phyloP scores from a whole-genome alignment of 495 filamentous ascomycete genomes.

The Lophium mytilinum region DNA sequence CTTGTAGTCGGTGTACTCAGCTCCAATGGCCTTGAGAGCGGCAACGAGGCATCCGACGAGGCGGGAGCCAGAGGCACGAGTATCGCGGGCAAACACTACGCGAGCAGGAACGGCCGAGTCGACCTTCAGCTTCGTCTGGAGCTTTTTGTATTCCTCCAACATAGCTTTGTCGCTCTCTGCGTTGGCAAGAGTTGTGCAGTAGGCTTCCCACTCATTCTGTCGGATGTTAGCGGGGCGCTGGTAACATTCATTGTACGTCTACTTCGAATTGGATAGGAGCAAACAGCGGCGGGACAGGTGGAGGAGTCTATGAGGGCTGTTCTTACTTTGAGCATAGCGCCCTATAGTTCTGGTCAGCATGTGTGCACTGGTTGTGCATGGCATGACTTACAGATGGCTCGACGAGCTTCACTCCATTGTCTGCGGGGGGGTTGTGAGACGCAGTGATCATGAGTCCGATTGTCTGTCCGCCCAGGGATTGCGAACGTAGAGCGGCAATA shows the following conservation, averaged over 20 bases:
- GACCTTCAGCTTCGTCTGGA: constrained; percentile 65
- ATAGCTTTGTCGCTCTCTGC: constrained; percentile 64
- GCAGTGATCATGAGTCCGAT: constrained; percentile 99
- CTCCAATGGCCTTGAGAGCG: constrained; percentile 64
- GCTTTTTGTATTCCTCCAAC: constrained; percentile 61
- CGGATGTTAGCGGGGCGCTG: constrained; percentile 9
- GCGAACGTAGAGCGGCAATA: constrained; percentile 81
- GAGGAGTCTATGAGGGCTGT: neutral
- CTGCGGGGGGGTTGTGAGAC: constrained; percentile 91
- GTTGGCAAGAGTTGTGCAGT: constrained; percentile 84
- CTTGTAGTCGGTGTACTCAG: constrained; percentile 71
- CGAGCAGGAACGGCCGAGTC: constrained; percentile 60
- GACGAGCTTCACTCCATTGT: constrained; percentile 97
- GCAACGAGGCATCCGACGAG: constrained; percentile 70
- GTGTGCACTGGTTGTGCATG: neutral
- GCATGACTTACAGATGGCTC: constrained; percentile 67
- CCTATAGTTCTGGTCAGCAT: constrained; percentile 39
- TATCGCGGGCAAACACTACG: constrained; percentile 88
- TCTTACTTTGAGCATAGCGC: constrained; percentile 86
- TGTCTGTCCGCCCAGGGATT: constrained; percentile 76
- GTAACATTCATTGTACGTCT: neutral
- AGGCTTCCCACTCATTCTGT: constrained; percentile 73
- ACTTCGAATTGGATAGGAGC: too few relatives aligned
- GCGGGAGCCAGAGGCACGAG: constrained; percentile 77
- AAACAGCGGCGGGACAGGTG: too few relatives aligned